Percentiles rank a stretch among this genome's conserved stretches.
Evolutionary conservation across 305 asterid genomes (phyloP).

Genomic region (Coffea humblotiana): DNA sequence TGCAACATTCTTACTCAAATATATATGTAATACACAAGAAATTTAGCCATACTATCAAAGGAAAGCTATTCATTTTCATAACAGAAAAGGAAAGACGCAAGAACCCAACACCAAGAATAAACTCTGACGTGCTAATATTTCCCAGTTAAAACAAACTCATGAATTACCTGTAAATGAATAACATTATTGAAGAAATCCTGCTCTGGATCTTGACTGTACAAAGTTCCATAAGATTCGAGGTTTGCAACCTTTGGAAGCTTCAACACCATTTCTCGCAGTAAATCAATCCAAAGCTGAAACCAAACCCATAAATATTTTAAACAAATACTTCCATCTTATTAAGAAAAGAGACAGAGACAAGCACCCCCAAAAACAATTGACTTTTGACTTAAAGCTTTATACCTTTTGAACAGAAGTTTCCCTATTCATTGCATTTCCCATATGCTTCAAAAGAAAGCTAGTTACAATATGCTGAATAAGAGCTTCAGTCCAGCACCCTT

Average conservation of each 20-base stretch:
- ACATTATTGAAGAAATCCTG: constrained; percentile 88
- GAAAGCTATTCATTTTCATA: not conserved
- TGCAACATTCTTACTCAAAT: not conserved
- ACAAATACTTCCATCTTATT: not conserved
- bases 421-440: constrained; percentile 87
- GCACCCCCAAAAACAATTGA: not conserved
- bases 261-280: constrained; percentile 84
- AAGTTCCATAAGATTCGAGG: constrained; percentile 59
- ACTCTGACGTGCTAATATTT: not conserved
- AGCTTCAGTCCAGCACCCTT: constrained; percentile 50
- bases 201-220: constrained; percentile 76
- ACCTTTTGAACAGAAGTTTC: constrained; percentile 79
- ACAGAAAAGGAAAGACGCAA: not conserved
- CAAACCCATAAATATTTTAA: constrained; percentile 23
- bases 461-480: constrained; percentile 48
- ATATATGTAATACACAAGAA: not conserved
- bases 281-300: constrained; percentile 83
- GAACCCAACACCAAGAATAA: not conserved
- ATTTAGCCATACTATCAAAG: not conserved
- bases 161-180: constrained; percentile 79
- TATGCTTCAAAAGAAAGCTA: constrained; percentile 72
- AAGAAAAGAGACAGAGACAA: constrained; percentile 3
- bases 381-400: constrained; percentile 20
- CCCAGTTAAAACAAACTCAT: not conserved
- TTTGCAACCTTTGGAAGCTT: constrained; percentile 71